Conservation (phyloP, 139 green algal genomes). For the Chlorella sp. region DNA sequence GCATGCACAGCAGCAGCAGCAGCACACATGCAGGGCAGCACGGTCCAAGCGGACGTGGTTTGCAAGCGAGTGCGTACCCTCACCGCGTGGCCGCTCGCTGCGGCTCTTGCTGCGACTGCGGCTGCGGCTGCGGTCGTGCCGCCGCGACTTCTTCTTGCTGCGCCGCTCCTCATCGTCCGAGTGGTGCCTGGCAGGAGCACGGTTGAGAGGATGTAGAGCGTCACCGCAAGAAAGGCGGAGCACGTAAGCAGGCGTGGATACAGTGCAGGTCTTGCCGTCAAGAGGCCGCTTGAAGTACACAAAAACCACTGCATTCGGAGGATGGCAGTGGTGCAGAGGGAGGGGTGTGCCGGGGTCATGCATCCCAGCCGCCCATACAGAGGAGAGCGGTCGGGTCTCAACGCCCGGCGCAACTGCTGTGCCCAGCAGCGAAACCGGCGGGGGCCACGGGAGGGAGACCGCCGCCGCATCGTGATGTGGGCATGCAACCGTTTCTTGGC, state of each 20-base stretch:
- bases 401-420: not conserved
- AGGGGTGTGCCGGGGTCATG: not conserved
- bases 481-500: not conserved
- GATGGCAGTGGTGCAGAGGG: too few species aligned
- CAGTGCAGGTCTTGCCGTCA: too few species aligned
- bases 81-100: not conserved
- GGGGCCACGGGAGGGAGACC: not conserved
- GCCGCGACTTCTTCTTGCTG: constrained; percentile 30
- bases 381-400: not conserved
- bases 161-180: constrained; percentile 18
- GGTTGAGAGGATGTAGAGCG: too few species aligned
- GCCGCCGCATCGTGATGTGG: constrained; percentile 4
- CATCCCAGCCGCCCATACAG: not conserved
- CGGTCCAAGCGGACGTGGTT: not conserved
- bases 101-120: constrained; percentile 9
- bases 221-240: too few species aligned
- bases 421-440: not conserved
- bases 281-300: too few species aligned
- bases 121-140: not conserved
- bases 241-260: too few species aligned
- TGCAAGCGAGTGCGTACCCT: not conserved
- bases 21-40: not conserved
- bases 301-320: too few species aligned
- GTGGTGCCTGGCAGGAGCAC: not conserved
- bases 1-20: not conserved